These are phyloP conservation scores for Fraxinus dipetala DNA, from an alignment of 305 asterid species.

Conservation along the genomic window DNA sequence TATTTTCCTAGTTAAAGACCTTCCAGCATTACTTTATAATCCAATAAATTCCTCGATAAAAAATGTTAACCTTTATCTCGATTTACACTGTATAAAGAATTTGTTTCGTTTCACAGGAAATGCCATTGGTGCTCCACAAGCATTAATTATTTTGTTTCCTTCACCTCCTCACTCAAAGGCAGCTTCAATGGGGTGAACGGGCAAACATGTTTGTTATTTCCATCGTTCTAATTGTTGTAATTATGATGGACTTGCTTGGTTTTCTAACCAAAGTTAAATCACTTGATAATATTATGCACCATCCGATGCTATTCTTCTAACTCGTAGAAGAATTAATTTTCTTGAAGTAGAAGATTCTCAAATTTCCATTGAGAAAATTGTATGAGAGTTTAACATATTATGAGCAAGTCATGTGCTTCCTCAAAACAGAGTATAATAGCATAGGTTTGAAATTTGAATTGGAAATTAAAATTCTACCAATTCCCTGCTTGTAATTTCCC, in stretches of 20 bases:
- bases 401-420: not conserved
- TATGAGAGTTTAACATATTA: not conserved
- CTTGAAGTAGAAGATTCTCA: not conserved
- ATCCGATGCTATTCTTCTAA: not conserved
- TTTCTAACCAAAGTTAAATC: not conserved
- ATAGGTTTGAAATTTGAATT: not conserved
- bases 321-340: not conserved
- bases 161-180: not conserved
- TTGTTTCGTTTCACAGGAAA: not conserved
- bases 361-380: not conserved
- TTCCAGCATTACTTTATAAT: slow-evolving; percentile 7
- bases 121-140: not conserved
- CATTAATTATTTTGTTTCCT: not conserved
- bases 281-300: not conserved
- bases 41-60: not conserved
- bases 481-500: not conserved
- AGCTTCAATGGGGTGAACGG: too few species aligned
- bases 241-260: too few species aligned
- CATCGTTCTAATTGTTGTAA: too few species aligned
- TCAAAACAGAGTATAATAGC: not conserved
- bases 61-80: not conserved
- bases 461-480: not conserved
- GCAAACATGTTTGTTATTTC: too few species aligned
- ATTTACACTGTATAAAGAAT: not conserved
- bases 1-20: not conserved